A percentile compares a stretch with the other conserved stretches of the same genome.
phyloP scores from a whole-genome alignment of 352 stramenopile genomes.

The Phytopythium cucurbitacearum region DNA sequence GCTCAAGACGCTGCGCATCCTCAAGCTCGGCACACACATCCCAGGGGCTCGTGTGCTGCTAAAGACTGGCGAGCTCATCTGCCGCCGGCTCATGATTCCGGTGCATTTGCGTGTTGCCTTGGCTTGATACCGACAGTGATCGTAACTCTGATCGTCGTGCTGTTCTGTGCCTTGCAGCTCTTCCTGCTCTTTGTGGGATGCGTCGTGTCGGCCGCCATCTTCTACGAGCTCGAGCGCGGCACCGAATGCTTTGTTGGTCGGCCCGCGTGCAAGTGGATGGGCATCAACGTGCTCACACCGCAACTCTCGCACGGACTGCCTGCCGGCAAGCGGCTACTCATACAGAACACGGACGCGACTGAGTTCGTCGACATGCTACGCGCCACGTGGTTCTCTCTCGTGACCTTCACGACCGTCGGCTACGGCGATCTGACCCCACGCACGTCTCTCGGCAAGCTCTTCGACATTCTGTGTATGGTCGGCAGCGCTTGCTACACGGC shows the following conservation, averaged over 20 bases:
- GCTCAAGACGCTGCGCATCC: conserved; percentile 38
- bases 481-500: conserved; percentile 55
- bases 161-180: conserved; percentile 14
- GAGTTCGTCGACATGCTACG: conserved; percentile 41
- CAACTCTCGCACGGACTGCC: conserved; percentile 21
- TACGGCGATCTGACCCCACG: conserved; percentile 44
- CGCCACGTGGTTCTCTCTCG: conserved; percentile 43
- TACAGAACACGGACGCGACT: conserved; percentile 29
- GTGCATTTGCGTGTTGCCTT: conserved; percentile 11
- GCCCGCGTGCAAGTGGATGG: conserved; percentile 27
- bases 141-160: background rate
- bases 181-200: conserved; percentile 51
- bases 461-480: conserved; percentile 44
- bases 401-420: conserved; percentile 46
- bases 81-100: conserved; percentile 28
- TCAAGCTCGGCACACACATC: conserved; percentile 45
- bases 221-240: conserved; percentile 47
- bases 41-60: conserved; percentile 30
- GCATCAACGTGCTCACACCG: conserved; percentile 31
- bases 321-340: conserved; percentile 25
- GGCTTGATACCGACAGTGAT: background rate
- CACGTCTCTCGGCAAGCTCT: conserved; percentile 33
- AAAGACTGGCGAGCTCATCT: conserved; percentile 26
- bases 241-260: conserved; percentile 29
- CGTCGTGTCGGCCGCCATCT: conserved; percentile 30